Conservation (phyloP, 163 green algal species). For the Chloroidium sp. region DNA sequence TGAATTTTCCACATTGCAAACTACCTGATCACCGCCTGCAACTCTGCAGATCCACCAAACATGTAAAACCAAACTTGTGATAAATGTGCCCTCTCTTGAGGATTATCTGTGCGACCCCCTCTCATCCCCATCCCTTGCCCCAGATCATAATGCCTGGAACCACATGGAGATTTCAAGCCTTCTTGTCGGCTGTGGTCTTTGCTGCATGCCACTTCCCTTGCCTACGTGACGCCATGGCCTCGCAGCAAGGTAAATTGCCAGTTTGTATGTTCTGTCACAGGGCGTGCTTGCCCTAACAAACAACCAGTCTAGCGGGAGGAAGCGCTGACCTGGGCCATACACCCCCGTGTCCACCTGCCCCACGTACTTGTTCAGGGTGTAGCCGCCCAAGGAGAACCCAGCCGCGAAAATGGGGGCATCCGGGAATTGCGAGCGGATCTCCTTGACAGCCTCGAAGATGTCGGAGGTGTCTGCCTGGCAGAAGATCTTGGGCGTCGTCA, state of each 20-base stretch:
- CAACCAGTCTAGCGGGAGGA: neutral
- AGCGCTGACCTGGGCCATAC: conserved; percentile 4
- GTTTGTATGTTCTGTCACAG: no score
- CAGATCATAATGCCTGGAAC: no score
- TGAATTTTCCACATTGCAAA: no score
- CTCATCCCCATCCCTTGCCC: no score
- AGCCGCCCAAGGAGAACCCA: conserved; percentile 48
- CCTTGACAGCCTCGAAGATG: conserved; percentile 38
- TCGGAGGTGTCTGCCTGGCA: conserved; percentile 46
- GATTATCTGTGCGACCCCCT: no score
- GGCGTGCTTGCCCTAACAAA: neutral
- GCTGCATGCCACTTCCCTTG: neutral
- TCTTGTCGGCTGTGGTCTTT: neutral
- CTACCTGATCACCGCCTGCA: no score
- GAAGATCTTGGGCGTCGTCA: conserved; percentile 47
- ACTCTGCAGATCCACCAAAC: no score
- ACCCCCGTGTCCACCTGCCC: conserved; percentile 17
- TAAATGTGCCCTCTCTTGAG: no score
- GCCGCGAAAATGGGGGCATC: conserved; percentile 40
- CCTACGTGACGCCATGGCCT: no score
- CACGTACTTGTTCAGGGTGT: conserved; percentile 24
- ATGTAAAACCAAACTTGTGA: no score
- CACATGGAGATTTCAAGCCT: no score
- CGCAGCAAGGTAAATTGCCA: no score
- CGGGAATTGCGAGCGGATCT: conserved; percentile 35